Base-by-base conservation (phyloP, 2,329 filamentous ascomycete genomes). In the Monilinia fructigena region DNA sequence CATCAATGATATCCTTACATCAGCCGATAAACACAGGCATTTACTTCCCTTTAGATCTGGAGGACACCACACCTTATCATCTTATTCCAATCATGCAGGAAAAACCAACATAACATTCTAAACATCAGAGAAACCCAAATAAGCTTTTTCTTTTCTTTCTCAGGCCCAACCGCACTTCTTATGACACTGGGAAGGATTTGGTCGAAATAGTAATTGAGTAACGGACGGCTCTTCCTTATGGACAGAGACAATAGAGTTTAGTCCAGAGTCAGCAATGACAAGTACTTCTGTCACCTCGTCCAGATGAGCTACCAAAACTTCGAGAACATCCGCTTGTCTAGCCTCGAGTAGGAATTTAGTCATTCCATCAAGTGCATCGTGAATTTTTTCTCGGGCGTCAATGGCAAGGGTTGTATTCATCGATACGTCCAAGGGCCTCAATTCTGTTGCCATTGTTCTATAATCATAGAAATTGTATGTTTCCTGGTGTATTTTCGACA, bases 91-190 rank as follows among this genome's bases (percentile, higher is more conserved):
- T 86, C 82, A 70, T 86, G 83, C 68, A 86, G 74, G 75, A 83
- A 78, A 63, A 86, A 74, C 85, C 83, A 86, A 72, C 83, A 85
- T 31, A 86, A 77, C 84, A 86, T 86, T 35, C 83, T 76, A 68
- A 86, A 83, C 4, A 85, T 78, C 23, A 86, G 75, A 10, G 80
- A 81, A 70, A 82, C 83, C 83, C 83, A 86, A n/a, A 85, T 79
- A 10, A 80, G 78, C n/a, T 68, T 65, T 31, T 67, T 68, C 26
- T 70, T 18, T n/a, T 73, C 71, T 53, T 66, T 71, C n/a, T 68
- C 67, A 11, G 10, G 74, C 70, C 70, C 20, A 70, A 76, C 16
- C 75, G 75, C 18, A 67, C 69, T 47, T 73, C 55, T 77, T 12
- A 75, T 70, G 14, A 84, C 82, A 3, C 75, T 73, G 3, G 70